Conservation (phyloP, 352 stramenopile genomes). For the Aphanomyces cochlioides region DNA sequence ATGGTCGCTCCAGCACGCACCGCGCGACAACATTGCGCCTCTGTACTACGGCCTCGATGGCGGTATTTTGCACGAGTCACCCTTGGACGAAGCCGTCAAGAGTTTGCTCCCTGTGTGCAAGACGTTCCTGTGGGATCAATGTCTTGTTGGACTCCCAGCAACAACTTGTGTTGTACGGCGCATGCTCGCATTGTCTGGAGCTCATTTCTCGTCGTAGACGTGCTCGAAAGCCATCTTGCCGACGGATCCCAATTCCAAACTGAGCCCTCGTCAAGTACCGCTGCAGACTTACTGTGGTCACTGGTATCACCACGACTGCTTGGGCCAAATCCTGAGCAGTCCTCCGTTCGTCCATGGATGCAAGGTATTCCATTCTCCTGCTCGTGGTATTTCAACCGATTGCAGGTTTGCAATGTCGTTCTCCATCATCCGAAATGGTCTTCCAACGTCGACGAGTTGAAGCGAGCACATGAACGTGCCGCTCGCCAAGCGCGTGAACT, state of each 20-base stretch:
- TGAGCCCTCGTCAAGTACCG: background rate
- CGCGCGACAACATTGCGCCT: slow-evolving; percentile 8
- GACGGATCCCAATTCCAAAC: background rate
- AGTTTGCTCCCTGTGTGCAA: slow-evolving; percentile 19
- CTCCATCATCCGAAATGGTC: slow-evolving; percentile 22
- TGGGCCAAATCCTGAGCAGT: slow-evolving; percentile 10
- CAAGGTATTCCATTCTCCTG: background rate
- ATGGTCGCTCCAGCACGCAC: background rate
- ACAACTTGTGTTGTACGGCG: slow-evolving; percentile 5
- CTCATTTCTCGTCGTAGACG: background rate
- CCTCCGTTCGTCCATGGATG: slow-evolving; percentile 21
- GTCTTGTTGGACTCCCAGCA: background rate
- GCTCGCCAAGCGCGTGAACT: slow-evolving; percentile 1
- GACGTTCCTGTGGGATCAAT: slow-evolving; percentile 12
- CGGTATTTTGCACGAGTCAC: slow-evolving; percentile 14
- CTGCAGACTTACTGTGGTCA: slow-evolving; percentile 20
- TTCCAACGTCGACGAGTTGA: slow-evolving; percentile 16
- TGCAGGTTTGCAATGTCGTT: slow-evolving; percentile 19
- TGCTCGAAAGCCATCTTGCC: background rate
- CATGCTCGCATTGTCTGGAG: background rate
- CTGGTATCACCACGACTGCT: slow-evolving; percentile 24
- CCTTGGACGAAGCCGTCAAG: slow-evolving; percentile 23
- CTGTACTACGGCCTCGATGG: slow-evolving; percentile 22
- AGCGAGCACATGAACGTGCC: background rate
- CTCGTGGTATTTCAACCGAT: background rate